Evolutionary conservation across 1,284 basidiomycete species (phyloP), one percentile per base, ranked within the genome.

Genomic region (Abortiporus biennis): DNA sequence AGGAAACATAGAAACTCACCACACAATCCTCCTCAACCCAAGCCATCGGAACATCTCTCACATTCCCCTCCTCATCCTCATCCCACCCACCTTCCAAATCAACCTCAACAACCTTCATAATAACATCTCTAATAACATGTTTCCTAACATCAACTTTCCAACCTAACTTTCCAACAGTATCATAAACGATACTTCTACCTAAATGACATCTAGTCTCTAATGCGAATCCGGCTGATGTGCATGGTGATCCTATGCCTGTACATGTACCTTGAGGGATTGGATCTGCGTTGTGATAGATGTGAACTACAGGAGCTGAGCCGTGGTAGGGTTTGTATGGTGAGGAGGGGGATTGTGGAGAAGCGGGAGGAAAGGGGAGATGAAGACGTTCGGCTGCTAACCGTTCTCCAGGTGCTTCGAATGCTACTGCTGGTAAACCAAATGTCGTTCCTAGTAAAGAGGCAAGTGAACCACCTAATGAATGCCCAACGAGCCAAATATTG

Each of bases 341-440:
- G 8, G 47, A 15, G n/a, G 54, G 45, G 1, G 53, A 45, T 3
- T 40, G 1, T 72, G 74, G 1, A 8, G 48, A 17, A 3, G 62
- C 40, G 0, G 75, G 74, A 1, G 85, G 84, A n/a, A 83, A 60
- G 0, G 84, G 84, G 4, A 99, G 78, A 54, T 93, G 91, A 3
- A 99, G 77, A 29, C 96, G 80, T 19, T 73, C 63, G 0, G 96
- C 89, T 3, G 95, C 88, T 35, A 96, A 72, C 11, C 82, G 75
- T 57, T 99, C 96, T 13, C 92, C 94, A 0, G 93, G 94, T 9
- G 92, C 76, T 65, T 98, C 93, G 58, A 94, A 97, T 0, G 94
- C 83, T 32, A 99, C 84, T 1, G 83, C 85, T 0, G 95, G 96
- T 2, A 92, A 72, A n/a, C 94, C 96, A 56, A 94, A 98, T 0